Evolutionary conservation across 495 filamentous ascomycete species (phyloP).

Genomic region (Cercophora samala): DNA sequence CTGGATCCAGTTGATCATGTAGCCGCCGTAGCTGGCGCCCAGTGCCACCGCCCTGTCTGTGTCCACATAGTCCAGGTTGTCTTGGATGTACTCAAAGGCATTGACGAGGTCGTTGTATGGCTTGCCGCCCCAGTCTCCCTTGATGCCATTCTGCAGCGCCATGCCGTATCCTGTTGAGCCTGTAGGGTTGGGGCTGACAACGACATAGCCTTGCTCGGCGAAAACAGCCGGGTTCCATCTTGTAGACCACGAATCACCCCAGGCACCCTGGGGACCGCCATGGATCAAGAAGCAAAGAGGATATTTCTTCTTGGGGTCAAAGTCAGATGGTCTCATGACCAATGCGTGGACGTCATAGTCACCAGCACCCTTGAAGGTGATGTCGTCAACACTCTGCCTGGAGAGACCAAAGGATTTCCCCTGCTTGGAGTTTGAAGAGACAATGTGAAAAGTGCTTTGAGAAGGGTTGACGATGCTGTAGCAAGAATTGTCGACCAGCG

Average conservation of each 20-base stretch:
- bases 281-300: constrained; percentile 82
- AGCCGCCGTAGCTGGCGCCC: constrained; percentile 85
- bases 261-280: constrained; percentile 83
- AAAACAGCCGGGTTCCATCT: constrained; percentile 91
- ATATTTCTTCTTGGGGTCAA: constrained; percentile 69
- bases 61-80: constrained; percentile 72
- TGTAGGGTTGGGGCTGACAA: constrained; percentile 83
- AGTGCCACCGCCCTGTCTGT: constrained; percentile 72
- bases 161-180: constrained; percentile 86
- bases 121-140: constrained; percentile 69
- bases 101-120: constrained; percentile 81
- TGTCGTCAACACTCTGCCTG: constrained; percentile 59
- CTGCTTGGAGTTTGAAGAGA: constrained; percentile 67
- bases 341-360: constrained; percentile 68
- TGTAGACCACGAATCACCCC: constrained; percentile 80
- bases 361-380: constrained; percentile 59
- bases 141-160: constrained; percentile 71
- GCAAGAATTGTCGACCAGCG: constrained; percentile 64
- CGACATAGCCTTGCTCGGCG: constrained; percentile 88
- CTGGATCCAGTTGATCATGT: constrained; percentile 81
- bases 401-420: constrained; percentile 68
- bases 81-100: constrained; percentile 71
- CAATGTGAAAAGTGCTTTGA: constrained; percentile 38
- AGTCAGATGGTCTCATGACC: constrained; percentile 77
- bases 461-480: constrained; percentile 60